These are phyloP conservation scores for Nematocida sp. DNA, from an alignment of 371 early-diverging fungal genomes.

Conservation along the genomic window DNA sequence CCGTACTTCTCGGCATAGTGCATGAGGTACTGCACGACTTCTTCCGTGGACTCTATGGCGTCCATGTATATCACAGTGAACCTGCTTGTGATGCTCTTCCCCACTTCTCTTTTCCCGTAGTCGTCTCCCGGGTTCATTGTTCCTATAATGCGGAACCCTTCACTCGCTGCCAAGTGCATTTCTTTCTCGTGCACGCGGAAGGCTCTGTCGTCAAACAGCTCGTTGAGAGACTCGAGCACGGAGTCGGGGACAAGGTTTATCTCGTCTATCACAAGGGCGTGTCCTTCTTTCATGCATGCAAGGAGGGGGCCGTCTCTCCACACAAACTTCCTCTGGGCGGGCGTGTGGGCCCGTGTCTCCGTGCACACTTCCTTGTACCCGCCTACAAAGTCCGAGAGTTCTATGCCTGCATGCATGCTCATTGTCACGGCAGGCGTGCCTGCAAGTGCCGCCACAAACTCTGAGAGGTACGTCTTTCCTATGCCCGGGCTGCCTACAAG, in stretches of 20 bases:
- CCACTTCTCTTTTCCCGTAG: constrained; percentile 96
- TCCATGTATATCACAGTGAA: constrained; percentile 86
- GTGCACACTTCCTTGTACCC: constrained; percentile 57
- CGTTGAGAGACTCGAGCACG: constrained; percentile 93
- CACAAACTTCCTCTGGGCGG: constrained; percentile 69
- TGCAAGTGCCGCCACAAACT: constrained; percentile 72
- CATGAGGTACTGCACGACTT: constrained; percentile 46
- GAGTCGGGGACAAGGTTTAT: constrained; percentile 97
- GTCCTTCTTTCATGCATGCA: constrained; percentile 81
- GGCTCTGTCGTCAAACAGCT: constrained; percentile 77
- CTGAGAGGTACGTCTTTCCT: constrained; percentile 95
- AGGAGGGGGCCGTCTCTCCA: constrained; percentile 75
- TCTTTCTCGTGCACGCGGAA: constrained; percentile 86
- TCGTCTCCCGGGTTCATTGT: constrained; percentile 99
- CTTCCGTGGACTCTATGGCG: constrained; percentile 30
- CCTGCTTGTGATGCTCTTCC: constrained; percentile 94
- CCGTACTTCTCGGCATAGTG: constrained; percentile 44
- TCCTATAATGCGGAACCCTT: constrained; percentile 84
- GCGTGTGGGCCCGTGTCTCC: constrained; percentile 66
- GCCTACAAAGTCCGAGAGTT: constrained; percentile 92
- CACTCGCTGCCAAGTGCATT: constrained; percentile 68
- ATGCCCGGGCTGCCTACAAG: constrained; percentile 97
- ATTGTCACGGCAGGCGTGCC: constrained; percentile 73
- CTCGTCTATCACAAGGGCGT: constrained; percentile 91
- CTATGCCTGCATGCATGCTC: constrained; percentile 92